phyloP scores from a whole-genome alignment of 1,284 basidiomycete species.

The Microstroma glucosiphilum region DNA sequence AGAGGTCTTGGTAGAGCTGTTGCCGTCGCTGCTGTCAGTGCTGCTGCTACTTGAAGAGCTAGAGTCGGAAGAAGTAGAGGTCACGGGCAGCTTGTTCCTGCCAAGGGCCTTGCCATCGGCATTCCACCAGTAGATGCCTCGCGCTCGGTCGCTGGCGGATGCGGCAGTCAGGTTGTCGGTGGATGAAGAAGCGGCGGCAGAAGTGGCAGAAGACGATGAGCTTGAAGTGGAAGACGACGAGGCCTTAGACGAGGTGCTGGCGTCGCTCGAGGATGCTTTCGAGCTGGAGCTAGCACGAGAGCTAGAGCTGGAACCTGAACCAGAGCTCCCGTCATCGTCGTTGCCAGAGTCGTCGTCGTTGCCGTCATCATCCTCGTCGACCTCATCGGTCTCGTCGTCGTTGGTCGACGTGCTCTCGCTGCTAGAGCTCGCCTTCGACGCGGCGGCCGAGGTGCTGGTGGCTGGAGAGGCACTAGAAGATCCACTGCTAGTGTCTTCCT shows the following conservation, averaged over 20 bases:
- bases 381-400: neutral
- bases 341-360: neutral
- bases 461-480: neutral
- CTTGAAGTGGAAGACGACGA: neutral
- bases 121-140: slow-evolving; percentile 2
- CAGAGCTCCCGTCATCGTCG: neutral
- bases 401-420: neutral
- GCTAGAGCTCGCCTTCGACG: neutral
- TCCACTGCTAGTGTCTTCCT: too few species aligned
- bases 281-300: too few species aligned
- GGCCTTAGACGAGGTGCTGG: neutral
- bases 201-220: neutral
- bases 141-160: neutral
- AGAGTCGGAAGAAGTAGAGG: neutral
- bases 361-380: neutral
- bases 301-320: neutral
- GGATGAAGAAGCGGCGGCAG: neutral
- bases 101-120: neutral
- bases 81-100: neutral
- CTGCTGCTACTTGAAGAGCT: too few species aligned
- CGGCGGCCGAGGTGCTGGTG: neutral
- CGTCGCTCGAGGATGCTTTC: neutral
- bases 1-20: neutral
- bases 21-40: too few species aligned
- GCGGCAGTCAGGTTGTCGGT: neutral